Evolutionary conservation across 352 stramenopile species (phyloP).

Genomic region (Phytopythium vexans): DNA sequence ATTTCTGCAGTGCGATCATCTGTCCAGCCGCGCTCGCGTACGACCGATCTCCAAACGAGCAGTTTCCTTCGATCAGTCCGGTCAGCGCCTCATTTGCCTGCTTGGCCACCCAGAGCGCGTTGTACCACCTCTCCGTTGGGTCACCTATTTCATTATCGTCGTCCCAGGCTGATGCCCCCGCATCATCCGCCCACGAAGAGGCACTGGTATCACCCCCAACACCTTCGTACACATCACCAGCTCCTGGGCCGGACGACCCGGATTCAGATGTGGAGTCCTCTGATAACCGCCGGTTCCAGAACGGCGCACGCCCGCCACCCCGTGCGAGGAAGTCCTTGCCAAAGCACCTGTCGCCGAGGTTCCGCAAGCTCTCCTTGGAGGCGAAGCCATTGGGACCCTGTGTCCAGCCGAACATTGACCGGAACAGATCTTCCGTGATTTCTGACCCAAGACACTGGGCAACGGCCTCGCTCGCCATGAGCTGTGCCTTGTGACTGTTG

Average conservation of each 20-base stretch:
- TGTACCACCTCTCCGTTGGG: background rate
- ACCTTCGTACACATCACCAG: too few species aligned
- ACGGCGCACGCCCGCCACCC: background rate
- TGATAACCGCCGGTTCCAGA: background rate
- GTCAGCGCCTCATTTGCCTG: constrained; percentile 17
- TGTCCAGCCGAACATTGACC: constrained; percentile 10
- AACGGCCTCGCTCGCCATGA: constrained; percentile 17
- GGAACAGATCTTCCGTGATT: constrained; percentile 22
- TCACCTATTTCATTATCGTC: background rate
- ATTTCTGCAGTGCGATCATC: constrained; percentile 25
- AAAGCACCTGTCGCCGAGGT: background rate
- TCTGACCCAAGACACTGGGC: constrained; percentile 17
- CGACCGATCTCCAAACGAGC: constrained; percentile 14
- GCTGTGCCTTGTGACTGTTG: constrained; percentile 9
- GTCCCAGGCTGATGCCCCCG: background rate
- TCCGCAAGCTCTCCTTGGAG: background rate
- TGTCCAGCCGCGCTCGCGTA: constrained; percentile 21
- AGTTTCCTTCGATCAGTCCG: constrained; percentile 23
- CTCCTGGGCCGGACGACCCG: too few species aligned
- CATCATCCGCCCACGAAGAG: too few species aligned
- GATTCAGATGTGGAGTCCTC: too few species aligned
- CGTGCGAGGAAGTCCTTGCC: constrained; percentile 1
- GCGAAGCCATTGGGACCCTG: background rate
- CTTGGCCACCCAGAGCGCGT: constrained; percentile 8
- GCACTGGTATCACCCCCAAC: too few species aligned